Conservation (phyloP, 2,329 filamentous ascomycete species). For the Fusarium succisae region DNA sequence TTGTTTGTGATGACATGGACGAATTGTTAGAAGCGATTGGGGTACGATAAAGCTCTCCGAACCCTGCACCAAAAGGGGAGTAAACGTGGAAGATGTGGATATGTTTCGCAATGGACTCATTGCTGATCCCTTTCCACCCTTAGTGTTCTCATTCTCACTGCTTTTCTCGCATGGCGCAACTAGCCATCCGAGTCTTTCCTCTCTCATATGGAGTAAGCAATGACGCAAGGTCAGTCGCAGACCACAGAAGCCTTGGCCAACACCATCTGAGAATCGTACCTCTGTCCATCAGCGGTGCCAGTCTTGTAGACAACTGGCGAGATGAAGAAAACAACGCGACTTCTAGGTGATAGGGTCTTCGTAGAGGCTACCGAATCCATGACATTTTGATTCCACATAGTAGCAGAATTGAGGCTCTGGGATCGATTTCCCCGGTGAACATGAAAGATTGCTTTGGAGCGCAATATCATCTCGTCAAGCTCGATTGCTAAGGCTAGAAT, state of each 20-base stretch:
- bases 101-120: background rate
- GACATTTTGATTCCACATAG: rapidly evolving
- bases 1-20: background rate
- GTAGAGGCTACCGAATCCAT: background rate
- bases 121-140: background rate
- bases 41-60: background rate
- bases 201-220: background rate
- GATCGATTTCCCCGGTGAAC: background rate
- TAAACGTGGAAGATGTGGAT: background rate
- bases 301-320: background rate
- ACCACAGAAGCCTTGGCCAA: background rate
- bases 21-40: background rate
- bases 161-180: background rate
- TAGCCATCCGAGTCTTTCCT: no score
- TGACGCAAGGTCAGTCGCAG: background rate
- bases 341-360: rapidly evolving
- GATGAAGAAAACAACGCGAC: background rate
- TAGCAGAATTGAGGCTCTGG: background rate
- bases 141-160: background rate
- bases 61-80: background rate
- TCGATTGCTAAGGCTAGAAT: constrained; percentile 3
- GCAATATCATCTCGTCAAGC: constrained; percentile 13
- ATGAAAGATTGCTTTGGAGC: constrained; percentile 11
- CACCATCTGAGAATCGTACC: background rate
- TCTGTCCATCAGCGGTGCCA: background rate